These are phyloP conservation scores for Arxiozyma bovina DNA, from an alignment of 1,139 yeast species.

Conservation along the genomic window DNA sequence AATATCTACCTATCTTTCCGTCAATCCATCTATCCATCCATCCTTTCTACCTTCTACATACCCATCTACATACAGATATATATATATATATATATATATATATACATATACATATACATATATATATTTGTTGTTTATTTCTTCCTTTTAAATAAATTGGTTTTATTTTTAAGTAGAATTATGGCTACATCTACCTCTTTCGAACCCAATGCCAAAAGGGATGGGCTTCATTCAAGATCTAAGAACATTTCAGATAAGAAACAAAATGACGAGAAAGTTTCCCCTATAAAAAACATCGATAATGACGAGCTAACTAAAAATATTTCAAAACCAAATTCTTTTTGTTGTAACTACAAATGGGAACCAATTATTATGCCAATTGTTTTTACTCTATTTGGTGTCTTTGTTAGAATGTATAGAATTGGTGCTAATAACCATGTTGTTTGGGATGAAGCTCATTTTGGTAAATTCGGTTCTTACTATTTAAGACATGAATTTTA, in stretches of 20 bases:
- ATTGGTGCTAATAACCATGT: slow-evolving; percentile 65
- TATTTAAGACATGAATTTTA: slow-evolving; percentile 89
- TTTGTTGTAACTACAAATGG: background rate
- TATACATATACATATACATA: no score
- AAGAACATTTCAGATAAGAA: background rate
- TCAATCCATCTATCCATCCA: no score
- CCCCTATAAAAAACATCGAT: background rate
- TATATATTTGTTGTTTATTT: no score
- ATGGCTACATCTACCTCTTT: slow-evolving; percentile 1
- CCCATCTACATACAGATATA: background rate
- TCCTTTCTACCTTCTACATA: no score
- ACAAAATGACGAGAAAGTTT: background rate
- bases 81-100: no score
- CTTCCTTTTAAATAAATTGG: background rate
- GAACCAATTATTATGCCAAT: slow-evolving; percentile 40
- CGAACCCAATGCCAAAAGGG: background rate
- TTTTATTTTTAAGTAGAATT: background rate
- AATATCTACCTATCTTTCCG: no score
- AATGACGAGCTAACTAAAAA: background rate
- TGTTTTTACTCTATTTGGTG: slow-evolving; percentile 54
- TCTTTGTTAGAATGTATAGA: slow-evolving; percentile 64
- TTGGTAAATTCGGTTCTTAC: slow-evolving; percentile 92
- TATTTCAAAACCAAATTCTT: background rate
- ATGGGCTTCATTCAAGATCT: slow-evolving; percentile 1
- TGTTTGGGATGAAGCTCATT: slow-evolving; percentile 97